Evolutionary conservation across 495 filamentous ascomycete genomes (phyloP).

Genomic region (Tuber melanosporum): DNA sequence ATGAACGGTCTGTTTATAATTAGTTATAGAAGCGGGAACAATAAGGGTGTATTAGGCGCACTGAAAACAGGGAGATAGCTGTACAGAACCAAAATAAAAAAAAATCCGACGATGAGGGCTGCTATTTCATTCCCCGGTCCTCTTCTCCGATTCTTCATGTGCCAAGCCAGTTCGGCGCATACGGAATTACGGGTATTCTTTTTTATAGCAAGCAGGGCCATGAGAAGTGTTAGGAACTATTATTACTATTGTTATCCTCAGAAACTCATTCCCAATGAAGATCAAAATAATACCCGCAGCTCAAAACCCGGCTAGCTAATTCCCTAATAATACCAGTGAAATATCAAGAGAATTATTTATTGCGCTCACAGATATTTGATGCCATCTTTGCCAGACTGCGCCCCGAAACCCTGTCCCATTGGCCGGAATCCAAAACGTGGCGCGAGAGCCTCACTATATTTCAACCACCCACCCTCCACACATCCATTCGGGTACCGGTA

Average conservation of each 20-base stretch:
- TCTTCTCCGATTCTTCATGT: not conserved
- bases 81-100: not conserved
- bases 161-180: not conserved
- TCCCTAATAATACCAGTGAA: not conserved
- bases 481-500: not conserved
- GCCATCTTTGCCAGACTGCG: not conserved
- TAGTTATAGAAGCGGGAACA: slow-evolving; percentile 5
- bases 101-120: not conserved
- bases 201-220: not conserved
- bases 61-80: not conserved
- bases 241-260: not conserved
- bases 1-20: slow-evolving; percentile 5
- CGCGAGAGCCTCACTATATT: slow-evolving; percentile 1
- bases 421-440: not conserved
- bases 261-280: not conserved
- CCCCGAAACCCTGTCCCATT: not conserved
- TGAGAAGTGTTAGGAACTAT: not conserved
- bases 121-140: not conserved
- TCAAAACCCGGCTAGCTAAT: not conserved
- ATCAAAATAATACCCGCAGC: not conserved
- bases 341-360: not conserved
- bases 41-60: slow-evolving; percentile 1
- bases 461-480: not conserved
- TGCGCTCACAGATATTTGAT: not conserved
- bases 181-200: not conserved